Evolutionary conservation across 257 asterid genomes (phyloP), one percentile per base, ranked within the genome.

Genomic region (Jacaranda copaia): DNA sequence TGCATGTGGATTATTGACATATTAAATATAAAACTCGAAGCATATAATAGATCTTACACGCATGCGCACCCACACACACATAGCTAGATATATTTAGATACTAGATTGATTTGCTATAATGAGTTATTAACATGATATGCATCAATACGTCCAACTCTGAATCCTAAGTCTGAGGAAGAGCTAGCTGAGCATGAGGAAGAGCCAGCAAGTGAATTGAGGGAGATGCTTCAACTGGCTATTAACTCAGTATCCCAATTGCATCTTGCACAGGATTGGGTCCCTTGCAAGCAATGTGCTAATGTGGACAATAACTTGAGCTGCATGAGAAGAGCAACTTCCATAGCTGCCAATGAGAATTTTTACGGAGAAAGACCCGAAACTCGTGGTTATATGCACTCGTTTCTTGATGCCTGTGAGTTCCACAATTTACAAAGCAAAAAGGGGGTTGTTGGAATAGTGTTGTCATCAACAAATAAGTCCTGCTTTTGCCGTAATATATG

Each of bases 171-270:
- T 19, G 4, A 19, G 13, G 1, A 58, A 20, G 5, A 8, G 7
- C 39, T 13, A 19, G 36, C 39, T n/a, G n/a, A n/a, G n/a, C n/a
- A 19, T 19, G 4, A 19, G 13, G 1, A 58, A 20, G 5, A 8
- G 7, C 39, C 36, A 19, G 36, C 39, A 25, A 7, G 6, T 6
- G 39, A 58, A 58, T 1, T 58, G 1, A 3, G 14, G 15, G 64
- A 58, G 64, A 58, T 58, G 64, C 64, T 58, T 58, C 3, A 58
- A 58, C 3, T 58, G 64, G 64, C 64, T 3, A 19, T 20, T 58
- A 14, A 11, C 7, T 5, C 64, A 58, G 5, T 58, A 8, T 39
- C 64, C 10, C 64, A 58, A 19, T 12, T 58, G n/a, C 39, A 18
- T 58, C 64, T 58, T 19, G 64, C 64, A 13, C 64, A 19, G 13